Base-by-base conservation (phyloP, 2,329 filamentous ascomycete species). In the Stagonosporopsis cucurbitacearum region DNA sequence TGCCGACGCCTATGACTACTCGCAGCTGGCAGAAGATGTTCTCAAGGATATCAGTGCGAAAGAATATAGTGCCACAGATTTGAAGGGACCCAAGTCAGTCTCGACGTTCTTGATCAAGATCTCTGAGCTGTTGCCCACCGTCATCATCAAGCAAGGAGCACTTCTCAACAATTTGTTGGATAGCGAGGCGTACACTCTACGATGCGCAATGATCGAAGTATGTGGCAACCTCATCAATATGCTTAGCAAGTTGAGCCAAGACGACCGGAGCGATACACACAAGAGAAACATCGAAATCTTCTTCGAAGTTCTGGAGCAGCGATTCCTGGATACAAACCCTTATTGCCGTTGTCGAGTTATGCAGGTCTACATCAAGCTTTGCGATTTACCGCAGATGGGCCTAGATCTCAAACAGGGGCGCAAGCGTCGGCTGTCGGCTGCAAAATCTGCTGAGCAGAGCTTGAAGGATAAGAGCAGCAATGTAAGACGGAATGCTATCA, bases 381-480 rank as follows among this genome's bases (percentile, higher is more conserved):
- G 93, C 68, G 92, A 97, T 54, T 82, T 98, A n/a, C 92, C 96
- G 42, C 60, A 69, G 26, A 98, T 98, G 73, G 73, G 97, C 96
- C 33, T 35, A 45, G n/a, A n/a, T n/a, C 19, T 12, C 11, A 56
- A 56, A 40, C 53, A 41, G 13, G 48, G 44, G 12, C 49, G 32
- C 39, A 97, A 97, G 78, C 85, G 93, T 51, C 84, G 95, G 57
- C 93, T 97, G 74, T 89, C 85, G 70, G 94, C 89, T 4, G 90
- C 94, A 1, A 92, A 97, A 72, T 81, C 97, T 23, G 93, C 95
- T 1, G 88, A 90, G 53, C 86, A 91, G 65, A 98, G 94, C 74
- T 81, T 99, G 2, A 91, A 97, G 75, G 96, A 99, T 79, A 98
- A 96, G 82, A 98, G 94, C 78, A 99, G 95, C 77, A 96, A 98